A percentile compares a stretch with the other conserved stretches of the same genome.
Evolutionary conservation across 2,329 filamentous ascomycete species (phyloP).

Genomic region (Diaporthe sp.): DNA sequence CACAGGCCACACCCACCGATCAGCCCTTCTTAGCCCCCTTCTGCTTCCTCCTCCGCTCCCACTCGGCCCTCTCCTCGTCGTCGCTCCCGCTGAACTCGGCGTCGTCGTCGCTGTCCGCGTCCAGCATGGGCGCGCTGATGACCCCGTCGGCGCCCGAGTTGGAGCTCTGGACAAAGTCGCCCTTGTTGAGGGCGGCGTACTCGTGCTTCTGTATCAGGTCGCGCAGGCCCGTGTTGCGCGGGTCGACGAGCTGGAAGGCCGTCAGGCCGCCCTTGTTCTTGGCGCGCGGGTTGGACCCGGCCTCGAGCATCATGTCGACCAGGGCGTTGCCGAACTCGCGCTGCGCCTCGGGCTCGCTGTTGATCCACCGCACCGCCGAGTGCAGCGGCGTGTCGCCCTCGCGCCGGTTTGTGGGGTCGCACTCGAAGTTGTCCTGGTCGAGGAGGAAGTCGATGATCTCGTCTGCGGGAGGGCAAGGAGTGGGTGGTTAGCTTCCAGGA

Average conservation of each 20-base stretch:
- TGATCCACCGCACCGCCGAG: conserved; percentile 82
- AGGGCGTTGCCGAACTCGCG: conserved; percentile 75
- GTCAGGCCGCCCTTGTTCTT: conserved; percentile 82
- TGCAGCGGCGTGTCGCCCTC: conserved; percentile 86
- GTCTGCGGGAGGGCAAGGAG: conserved; percentile 60
- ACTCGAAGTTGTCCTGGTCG: conserved; percentile 87
- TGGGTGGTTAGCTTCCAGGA: conserved; percentile 19
- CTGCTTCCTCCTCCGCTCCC: conserved; percentile 66
- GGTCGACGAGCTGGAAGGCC: conserved; percentile 80
- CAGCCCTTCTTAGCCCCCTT: conserved; percentile 53
- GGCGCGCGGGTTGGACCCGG: conserved; percentile 71
- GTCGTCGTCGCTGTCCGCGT: conserved; percentile 63
- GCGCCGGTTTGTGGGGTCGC: conserved; percentile 79
- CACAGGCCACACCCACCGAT: background rate
- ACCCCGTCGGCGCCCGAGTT: conserved; percentile 41
- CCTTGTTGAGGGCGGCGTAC: conserved; percentile 71
- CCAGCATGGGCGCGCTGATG: conserved; percentile 45
- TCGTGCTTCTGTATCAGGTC: conserved; percentile 78
- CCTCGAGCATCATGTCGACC: conserved; percentile 86
- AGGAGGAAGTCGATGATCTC: conserved; percentile 86
- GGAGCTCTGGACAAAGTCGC: conserved; percentile 65
- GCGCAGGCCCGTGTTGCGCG: conserved; percentile 72
- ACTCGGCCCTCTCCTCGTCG: conserved; percentile 74
- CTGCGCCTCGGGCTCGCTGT: conserved; percentile 74
- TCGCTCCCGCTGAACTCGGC: conserved; percentile 75